Evolutionary conservation across 1,284 basidiomycete species (phyloP).

Genomic region (Ustilago bromivora): DNA sequence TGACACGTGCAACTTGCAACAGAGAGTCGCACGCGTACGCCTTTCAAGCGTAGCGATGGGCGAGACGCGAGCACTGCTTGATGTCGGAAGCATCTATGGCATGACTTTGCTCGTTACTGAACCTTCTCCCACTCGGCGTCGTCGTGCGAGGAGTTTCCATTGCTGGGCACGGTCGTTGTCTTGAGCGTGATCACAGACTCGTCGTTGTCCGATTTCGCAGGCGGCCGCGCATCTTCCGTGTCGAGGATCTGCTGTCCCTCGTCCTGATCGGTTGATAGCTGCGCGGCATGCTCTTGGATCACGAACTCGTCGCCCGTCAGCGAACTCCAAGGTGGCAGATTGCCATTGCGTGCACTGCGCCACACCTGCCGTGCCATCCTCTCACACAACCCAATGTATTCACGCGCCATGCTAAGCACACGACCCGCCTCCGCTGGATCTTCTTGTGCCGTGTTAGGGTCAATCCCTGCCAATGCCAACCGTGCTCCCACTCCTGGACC

Average conservation of each 20-base stretch:
- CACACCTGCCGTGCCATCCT: slow-evolving; percentile 52
- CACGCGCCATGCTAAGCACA: slow-evolving; percentile 48
- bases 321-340: slow-evolving; percentile 56
- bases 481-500: slow-evolving; percentile 42
- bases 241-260: slow-evolving; percentile 20
- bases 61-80: neutral
- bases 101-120: slow-evolving; percentile 9
- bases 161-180: slow-evolving; percentile 42
- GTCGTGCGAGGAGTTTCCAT: slow-evolving; percentile 21
- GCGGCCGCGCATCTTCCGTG: slow-evolving; percentile 33
- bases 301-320: slow-evolving; percentile 43
- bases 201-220: slow-evolving; percentile 19
- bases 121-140: slow-evolving; percentile 60
- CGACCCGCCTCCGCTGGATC: slow-evolving; percentile 30
- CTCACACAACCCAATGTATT: slow-evolving; percentile 44
- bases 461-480: slow-evolving; percentile 40
- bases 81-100: neutral
- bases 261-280: slow-evolving; percentile 24
- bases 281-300: slow-evolving; percentile 23
- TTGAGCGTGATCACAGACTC: slow-evolving; percentile 28
- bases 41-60: neutral
- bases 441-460: slow-evolving; percentile 24
- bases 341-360: slow-evolving; percentile 50
- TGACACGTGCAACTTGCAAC: neutral
- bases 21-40: neutral